Evolutionary conservation across 73 alveolate species (phyloP).

Genomic region (Stentor coeruleus): DNA sequence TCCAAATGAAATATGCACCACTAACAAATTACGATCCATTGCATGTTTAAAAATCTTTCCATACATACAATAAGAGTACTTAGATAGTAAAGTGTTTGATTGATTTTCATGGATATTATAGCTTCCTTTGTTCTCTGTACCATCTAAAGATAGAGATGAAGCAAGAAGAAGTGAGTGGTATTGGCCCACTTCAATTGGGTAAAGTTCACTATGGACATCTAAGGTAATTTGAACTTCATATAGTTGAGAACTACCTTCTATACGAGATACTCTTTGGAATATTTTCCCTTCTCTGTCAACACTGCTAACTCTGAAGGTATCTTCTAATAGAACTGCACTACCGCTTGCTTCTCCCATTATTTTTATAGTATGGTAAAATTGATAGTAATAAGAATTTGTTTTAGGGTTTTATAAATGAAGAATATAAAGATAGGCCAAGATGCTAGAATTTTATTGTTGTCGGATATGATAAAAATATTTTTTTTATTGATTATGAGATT

Average conservation of each 20-base stretch:
- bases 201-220: slow-evolving; percentile 21
- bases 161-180: slow-evolving; percentile 18
- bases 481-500: no score
- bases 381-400: no score
- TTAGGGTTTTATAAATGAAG: no score
- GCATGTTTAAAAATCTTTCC: slow-evolving; percentile 20
- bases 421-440: no score
- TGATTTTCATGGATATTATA: slow-evolving; percentile 15
- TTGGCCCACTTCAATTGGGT: not conserved
- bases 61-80: slow-evolving; percentile 18
- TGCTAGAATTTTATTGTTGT: no score
- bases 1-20: slow-evolving; percentile 15
- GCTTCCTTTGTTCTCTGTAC: slow-evolving; percentile 1
- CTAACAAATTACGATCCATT: not conserved
- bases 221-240: not conserved
- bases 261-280: slow-evolving; percentile 15
- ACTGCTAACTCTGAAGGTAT: not conserved
- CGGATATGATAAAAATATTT: no score
- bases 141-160: slow-evolving; percentile 18
- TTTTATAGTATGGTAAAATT: no score
- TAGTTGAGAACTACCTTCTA: not conserved
- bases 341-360: slow-evolving; percentile 17
- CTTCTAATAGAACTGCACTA: not conserved
- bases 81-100: slow-evolving; percentile 2
- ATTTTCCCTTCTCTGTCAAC: slow-evolving; percentile 24